Evolutionary conservation across 257 asterid species (phyloP).

Genomic region (Haberlea rhodopensis): DNA sequence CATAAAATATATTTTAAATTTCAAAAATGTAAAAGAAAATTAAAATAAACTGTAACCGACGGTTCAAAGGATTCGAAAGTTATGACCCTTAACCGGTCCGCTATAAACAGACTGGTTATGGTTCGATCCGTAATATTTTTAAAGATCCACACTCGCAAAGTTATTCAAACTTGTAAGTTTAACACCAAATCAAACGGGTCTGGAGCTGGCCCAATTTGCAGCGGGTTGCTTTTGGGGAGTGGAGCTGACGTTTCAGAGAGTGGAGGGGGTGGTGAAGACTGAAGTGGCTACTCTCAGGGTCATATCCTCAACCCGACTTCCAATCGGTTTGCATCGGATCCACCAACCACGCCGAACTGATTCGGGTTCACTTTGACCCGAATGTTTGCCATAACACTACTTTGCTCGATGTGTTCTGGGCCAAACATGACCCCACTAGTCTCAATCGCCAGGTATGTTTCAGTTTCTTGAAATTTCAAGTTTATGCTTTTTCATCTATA

Average conservation of each 20-base stretch:
- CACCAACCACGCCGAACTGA: constrained; percentile 71
- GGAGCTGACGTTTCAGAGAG: constrained; percentile 66
- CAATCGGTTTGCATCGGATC: constrained; percentile 62
- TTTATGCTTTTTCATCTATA: too few species aligned
- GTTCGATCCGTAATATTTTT: too few species aligned
- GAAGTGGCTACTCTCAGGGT: constrained; percentile 85
- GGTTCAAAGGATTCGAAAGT: too few species aligned
- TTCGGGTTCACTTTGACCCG: constrained; percentile 75
- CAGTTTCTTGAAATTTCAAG: neutral
- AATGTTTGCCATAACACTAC: constrained; percentile 49
- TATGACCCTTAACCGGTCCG: too few species aligned
- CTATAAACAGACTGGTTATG: too few species aligned
- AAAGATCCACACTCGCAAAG: too few species aligned
- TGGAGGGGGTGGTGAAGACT: constrained; percentile 72
- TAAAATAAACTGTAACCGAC: too few species aligned
- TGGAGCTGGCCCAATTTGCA: constrained; percentile 71
- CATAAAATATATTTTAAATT: too few species aligned
- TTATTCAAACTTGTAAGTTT: too few species aligned
- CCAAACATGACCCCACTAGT: constrained; percentile 68
- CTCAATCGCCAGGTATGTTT: constrained; percentile 67
- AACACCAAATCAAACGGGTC: too few species aligned
- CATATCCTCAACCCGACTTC: constrained; percentile 51
- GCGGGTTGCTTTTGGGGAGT: constrained; percentile 95
- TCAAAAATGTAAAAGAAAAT: too few species aligned
- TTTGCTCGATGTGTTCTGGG: constrained; percentile 71